Base-by-base conservation (phyloP, 345 rosid species). In the Gossypium sturtianum region DNA sequence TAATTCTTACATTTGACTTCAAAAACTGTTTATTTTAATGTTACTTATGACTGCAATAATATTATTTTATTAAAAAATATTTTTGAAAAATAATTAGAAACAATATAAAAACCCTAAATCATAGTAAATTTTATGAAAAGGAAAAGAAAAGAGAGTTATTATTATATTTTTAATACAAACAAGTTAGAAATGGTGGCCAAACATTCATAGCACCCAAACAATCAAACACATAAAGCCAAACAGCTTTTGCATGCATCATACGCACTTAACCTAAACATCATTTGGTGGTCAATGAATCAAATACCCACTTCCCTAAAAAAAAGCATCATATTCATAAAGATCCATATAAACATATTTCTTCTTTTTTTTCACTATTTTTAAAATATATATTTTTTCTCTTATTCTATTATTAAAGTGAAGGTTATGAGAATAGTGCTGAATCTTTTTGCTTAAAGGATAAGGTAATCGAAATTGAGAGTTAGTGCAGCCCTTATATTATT, bases 231-330 rank as follows among this genome's bases (percentile, higher is more conserved):
- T 4, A 34, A 34, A 34, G 41, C 41, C 41, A 34, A 34, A 34
- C 0, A 34, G 41, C 41, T 45, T 47, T 19, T 47, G 45, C 41
- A 74, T 74, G 60, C 77, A 79, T 78, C 81, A 80, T 49, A 34
- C 17, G 86, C 91, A 84, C 88, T 80, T 63, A 85, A 23, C 77
- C 81, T 13, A 3, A 74, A 74, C 73, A 57, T 22, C 43, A 86
- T 79, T 84, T 77, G 87, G 78, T 78, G 82, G 64, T 86, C 84
- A 80, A 74, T 79, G 72, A 82, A 82, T 71, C 83, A 80, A 82
- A 80, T 75, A 80, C 72, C 84, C 82, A 83, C 86, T 82, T 78
- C 74, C 73, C 45, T 59, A 54, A 43, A 27, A 47, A 69, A 45
- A 69, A 52, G 60, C 74, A 78, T 41, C 29, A 72, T 63, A 71